Base-by-base conservation (phyloP, 208 protist species). In the Plasmodiophora brassicae region DNA sequence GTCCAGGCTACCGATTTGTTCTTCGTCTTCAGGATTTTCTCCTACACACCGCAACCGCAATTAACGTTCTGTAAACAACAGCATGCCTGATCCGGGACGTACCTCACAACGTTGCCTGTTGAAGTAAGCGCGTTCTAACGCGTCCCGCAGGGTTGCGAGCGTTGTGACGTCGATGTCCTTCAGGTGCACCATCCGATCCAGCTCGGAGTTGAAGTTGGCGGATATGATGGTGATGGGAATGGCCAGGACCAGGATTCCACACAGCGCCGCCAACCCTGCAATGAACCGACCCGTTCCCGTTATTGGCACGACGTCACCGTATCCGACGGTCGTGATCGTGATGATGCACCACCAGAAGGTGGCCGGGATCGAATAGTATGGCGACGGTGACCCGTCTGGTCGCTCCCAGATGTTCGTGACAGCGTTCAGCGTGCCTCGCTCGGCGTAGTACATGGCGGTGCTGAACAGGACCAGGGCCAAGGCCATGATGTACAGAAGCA, bases 151-250 rank as follows among this genome's bases (percentile, higher is more conserved):
- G 32, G 5, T 38, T 32, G 20, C 14, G 32, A 78, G 41, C 65
- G 14, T 78, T 8, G 65, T 5, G 65, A 78, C 32, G n/a, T 86
- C 84, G 41, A 86, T 86, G 25, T 84, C 86, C 44, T 88, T 85
- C 44, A 84, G 14, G 1, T 35, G 35, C 1, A 84, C 0, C 45
- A 46, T 25, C 20, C 14, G 36, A 43, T 89, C 71, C 32, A 72
- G 50, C 46, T 85, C 89, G 25, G 20, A 1, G 43, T 90, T 45
- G 45, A 93, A 91, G 57, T 93, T 93, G 0, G 87, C 45, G 45
- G 91, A 91, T 39, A 94, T 92, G 38, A 94, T 89, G 46, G 92
- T 92, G 84, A 93, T 90, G 20, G 92, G 92, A 45, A 94, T 91
- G 28, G 92, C 84, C 0, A 94, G 0, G 50, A 93, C 71, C 28